Base-by-base conservation (phyloP, 2,329 filamentous ascomycete genomes). In the Aspergillus neotritici region DNA sequence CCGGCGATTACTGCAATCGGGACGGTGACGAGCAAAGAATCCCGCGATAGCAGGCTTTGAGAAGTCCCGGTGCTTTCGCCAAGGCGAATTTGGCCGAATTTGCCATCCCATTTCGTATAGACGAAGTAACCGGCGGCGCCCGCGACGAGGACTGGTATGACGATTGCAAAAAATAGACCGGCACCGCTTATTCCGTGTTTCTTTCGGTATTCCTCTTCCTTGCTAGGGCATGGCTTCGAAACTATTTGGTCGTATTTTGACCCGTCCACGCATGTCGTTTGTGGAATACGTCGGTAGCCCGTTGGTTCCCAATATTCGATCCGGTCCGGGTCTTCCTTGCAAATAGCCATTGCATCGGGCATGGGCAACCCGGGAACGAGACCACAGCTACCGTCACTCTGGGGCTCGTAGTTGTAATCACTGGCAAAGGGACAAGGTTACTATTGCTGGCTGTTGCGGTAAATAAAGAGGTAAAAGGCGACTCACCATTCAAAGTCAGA, bases 401-500 rank as follows among this genome's bases (percentile, higher is more conserved):
- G 80, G 36, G 86, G 80, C 63, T 97, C 83, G 66, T 80, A 98
- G 67, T 98, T 98, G 75, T 88, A 98, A 63, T 94, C 91, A 68
- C 87, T 93, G 38, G 4, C 14, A 15, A 4, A 25, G 21, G 21
- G 21, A 9, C 21, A 25, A 25, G 21, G 21, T 25, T 25, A 25
- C 16, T 11, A 44, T 56, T 48, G 51, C 49, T 30, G 36, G 33
- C 34, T 37, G 35, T 34, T 34, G 46, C 25, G n/a, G 2, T 28
- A 16, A 43, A 14, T 14, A 39, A 15, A 13, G 31, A 15, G 10
- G 35, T 41, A 16, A 7, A 38, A 39, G 36, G 11, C 17, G 29
- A 69, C 82, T 71, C 70, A 90, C 86, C 93, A 98, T 76, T 98
- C 93, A 63, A 84, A 98, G 68, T 98, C 93, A 46, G 80, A 77